Base-by-base conservation (phyloP, 2,329 filamentous ascomycete genomes). In the Trichoderma polysporum region DNA sequence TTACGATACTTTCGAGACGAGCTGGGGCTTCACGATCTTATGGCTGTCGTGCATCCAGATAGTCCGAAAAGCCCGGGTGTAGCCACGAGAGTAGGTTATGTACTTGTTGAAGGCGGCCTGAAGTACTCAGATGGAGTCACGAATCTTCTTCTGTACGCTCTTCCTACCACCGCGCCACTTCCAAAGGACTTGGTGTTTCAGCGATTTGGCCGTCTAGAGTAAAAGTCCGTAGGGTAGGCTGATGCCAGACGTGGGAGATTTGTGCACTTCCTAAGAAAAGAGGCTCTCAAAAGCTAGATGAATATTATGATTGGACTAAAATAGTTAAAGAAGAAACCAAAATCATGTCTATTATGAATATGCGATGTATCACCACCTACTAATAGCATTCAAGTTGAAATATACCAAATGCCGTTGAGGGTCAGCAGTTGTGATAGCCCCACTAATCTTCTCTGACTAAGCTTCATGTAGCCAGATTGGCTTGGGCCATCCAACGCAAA, bases 41-140 rank as follows among this genome's bases (percentile, higher is more conserved):
- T 62, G 59, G 59, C 59, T 13, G 4, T 49, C 9, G 29, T 52
- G n/a, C 45, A 50, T 29, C 59, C 59, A n/a, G 15, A n/a, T 13
- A 62, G 33, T n/a, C 41, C 31, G 4, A 52, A 62, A 31, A 62
- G 59, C 41, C 59, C 41, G 33, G 17, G n/a, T 12, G 59, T 62
- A 15, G 45, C 47, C 5, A 27, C 10, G 19, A 27, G 59, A 52
- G 31, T 39, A 33, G 59, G 59, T 22, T 62, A 62, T 25, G 59
- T 52, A 22, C 45, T 19, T 12, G 58, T 61, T 7, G 41, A 61
- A 15, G 58, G 58, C n/a, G 58, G 58, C n/a, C 25, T 61, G 12
- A 22, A 39, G 17, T 50, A 27, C 6, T 45, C 31, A 15, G 59
- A 31, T 22, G 45, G 59, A 4, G 22, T 50, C 13, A 62, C 22